A percentile compares a stretch with the other conserved stretches of the same genome.
These are phyloP conservation scores for Psilocybe cyanescens DNA, from an alignment of 768 basidiomycete species.

Conservation along the genomic window DNA sequence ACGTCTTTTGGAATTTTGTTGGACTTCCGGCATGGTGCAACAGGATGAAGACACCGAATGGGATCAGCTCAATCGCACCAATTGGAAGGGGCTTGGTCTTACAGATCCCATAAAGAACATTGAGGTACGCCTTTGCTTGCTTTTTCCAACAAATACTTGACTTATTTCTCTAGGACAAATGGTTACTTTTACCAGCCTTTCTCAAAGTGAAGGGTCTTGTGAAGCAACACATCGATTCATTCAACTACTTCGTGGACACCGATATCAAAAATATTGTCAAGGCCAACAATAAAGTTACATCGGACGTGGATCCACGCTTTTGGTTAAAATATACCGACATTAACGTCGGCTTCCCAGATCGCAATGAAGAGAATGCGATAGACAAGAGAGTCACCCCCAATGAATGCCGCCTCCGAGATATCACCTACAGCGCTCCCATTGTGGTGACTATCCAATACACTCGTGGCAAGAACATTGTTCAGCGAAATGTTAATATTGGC, in stretches of 20 bases:
- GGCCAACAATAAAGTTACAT: constrained; percentile 92
- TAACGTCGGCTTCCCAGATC: constrained; percentile 88
- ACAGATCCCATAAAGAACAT: constrained; percentile 90
- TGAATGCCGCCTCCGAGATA: constrained; percentile 95
- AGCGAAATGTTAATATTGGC: constrained; percentile 87
- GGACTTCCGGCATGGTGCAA: not conserved
- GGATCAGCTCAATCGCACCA: constrained; percentile 57
- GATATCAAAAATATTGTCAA: constrained; percentile 97
- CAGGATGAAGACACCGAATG: constrained; percentile 48
- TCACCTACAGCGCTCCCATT: constrained; percentile 92
- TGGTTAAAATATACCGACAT: constrained; percentile 98
- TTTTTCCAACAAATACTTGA: not conserved
- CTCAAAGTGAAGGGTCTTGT: constrained; percentile 97
- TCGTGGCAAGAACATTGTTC: constrained; percentile 86
- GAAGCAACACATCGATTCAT: constrained; percentile 98
- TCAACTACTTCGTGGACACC: constrained; percentile 97
- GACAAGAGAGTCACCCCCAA: constrained; percentile 91
- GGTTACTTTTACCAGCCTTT: constrained; percentile 95
- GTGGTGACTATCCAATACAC: constrained; percentile 95
- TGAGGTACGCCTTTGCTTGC: constrained; percentile 61
- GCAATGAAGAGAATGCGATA: constrained; percentile 79
- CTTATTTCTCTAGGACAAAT: constrained; percentile 79
- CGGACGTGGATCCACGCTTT: constrained; percentile 95
- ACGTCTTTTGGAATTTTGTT: not conserved
- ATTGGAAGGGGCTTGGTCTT: constrained; percentile 80